These are phyloP conservation scores for Abelmoschus esculentus DNA, from an alignment of 345 rosid genomes.

Conservation along the genomic window DNA sequence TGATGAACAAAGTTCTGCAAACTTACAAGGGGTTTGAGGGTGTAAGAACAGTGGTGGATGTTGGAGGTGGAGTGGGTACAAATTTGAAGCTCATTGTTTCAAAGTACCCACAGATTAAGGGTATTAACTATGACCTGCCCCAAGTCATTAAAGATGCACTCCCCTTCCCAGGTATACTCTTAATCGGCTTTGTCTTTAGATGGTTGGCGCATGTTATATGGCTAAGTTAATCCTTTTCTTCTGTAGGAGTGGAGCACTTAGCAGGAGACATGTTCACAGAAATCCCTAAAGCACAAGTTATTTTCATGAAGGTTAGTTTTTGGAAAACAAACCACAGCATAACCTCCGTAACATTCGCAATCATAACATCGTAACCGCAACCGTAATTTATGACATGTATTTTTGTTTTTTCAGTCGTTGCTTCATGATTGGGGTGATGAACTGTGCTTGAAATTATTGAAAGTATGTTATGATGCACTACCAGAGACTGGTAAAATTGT, in stretches of 20 bases:
- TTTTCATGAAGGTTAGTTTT: constrained; percentile 30
- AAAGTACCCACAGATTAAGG: constrained; percentile 37
- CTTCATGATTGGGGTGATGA: constrained; percentile 37
- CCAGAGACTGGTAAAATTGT: constrained; percentile 31
- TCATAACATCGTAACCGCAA: too few species aligned
- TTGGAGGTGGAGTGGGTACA: constrained; percentile 33
- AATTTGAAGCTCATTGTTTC: constrained; percentile 24
- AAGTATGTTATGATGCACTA: constrained; percentile 22
- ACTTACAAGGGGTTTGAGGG: constrained; percentile 34
- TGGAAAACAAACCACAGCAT: too few species aligned
- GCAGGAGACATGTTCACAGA: constrained; percentile 30
- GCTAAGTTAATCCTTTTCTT: not conserved
- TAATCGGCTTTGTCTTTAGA: too few species aligned
- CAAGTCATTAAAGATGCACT: constrained; percentile 21
- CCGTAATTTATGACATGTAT: too few species aligned
- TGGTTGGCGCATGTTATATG: not conserved
- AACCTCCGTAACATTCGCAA: too few species aligned
- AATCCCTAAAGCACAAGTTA: constrained; percentile 36
- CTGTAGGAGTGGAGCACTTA: constrained; percentile 24
- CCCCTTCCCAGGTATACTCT: constrained; percentile 21
- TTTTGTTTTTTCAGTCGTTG: constrained; percentile 14
- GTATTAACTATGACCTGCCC: constrained; percentile 45
- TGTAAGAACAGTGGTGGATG: constrained; percentile 22
- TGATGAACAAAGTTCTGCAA: constrained; percentile 27
- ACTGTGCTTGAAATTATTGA: constrained; percentile 28